phyloP scores from a whole-genome alignment of 495 filamentous ascomycete genomes.

The Apodospora peruviana region DNA sequence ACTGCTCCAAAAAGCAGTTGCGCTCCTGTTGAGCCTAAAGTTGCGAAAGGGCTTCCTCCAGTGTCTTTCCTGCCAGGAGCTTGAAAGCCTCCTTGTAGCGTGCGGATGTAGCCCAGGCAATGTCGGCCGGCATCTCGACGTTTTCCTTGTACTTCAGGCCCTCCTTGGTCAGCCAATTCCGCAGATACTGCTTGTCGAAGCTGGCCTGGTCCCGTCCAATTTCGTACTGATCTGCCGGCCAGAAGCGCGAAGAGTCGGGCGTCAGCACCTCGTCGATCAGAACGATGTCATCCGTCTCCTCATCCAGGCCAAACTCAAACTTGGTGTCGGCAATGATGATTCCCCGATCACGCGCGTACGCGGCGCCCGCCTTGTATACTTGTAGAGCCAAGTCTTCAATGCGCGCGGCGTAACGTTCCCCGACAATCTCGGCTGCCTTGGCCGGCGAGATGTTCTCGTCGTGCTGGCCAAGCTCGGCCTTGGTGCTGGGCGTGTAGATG shows the following conservation, averaged over 20 bases:
- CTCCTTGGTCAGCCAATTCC: conserved; percentile 74
- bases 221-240: conserved; percentile 69
- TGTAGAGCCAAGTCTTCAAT: conserved; percentile 68
- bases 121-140: conserved; percentile 63
- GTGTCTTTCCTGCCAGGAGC: conserved; percentile 34
- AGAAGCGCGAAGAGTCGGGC: conserved; percentile 80
- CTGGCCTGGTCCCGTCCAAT: conserved; percentile 70
- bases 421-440: conserved; percentile 63
- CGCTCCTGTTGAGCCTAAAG: no score
- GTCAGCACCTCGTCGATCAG: conserved; percentile 92
- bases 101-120: conserved; percentile 55
- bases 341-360: conserved; percentile 69
- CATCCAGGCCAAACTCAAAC: conserved; percentile 62
- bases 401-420: conserved; percentile 63
- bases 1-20: no score
- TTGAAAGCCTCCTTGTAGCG: conserved; percentile 43
- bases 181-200: conserved; percentile 85
- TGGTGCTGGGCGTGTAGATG: conserved; percentile 86
- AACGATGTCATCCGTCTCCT: conserved; percentile 68
- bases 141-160: conserved; percentile 64
- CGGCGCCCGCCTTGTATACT: conserved; percentile 67
- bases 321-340: conserved; percentile 77
- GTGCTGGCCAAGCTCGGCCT: conserved; percentile 75
- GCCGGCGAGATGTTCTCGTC: conserved; percentile 89
- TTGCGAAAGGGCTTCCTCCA: conserved; percentile 32